Evolutionary conservation across 345 rosid genomes (phyloP), one percentile per base, ranked within the genome.

Genomic region (Ceriops decandra): DNA sequence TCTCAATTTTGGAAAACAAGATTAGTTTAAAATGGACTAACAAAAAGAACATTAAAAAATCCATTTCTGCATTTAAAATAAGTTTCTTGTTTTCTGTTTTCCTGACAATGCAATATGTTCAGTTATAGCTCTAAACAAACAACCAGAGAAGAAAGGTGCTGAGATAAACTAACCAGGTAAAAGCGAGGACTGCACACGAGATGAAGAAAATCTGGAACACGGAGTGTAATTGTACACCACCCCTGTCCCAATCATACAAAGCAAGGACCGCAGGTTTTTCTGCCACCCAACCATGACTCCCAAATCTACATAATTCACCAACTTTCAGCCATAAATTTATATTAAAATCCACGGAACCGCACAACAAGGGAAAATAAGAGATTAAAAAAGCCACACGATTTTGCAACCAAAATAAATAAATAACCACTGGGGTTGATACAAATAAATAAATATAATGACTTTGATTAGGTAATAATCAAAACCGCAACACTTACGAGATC

Each of bases 261-360:
- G 38, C 15, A 74, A 68, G 2, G 69, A 68, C 72, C 81, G 95
- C 46, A 92, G 71, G 76, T 86, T 77, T 73, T 88, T 84, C 78
- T 82, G 93, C 97, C 96, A 88, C 21, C 85, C 87, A 77, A 81
- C 88, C 98, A 88, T 88, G 73, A 36, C 69, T 71, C 59, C 17
- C 24, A 22, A 42, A 42, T 42, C 49, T 42, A 3, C 49, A 13
- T 13, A 42, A 42, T 42, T 11, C 49, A 11, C 49, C 47, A 42
- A 42, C 16, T 42, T 38, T 42, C 15, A 42, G 49, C 17, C 49
- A 42, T 13, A 42, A 38, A 42, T 11, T 42, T 11, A 2, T 42
- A 42, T 10, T 2, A 42, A 42, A 42, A 42, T 42, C 47, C 47
- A 42, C 47, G 11, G 15, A 42, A 10, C 47, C 47, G 4, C 15